These are phyloP conservation scores for Eudorina sp. DNA, from an alignment of 139 green algal genomes.

Conservation along the genomic window DNA sequence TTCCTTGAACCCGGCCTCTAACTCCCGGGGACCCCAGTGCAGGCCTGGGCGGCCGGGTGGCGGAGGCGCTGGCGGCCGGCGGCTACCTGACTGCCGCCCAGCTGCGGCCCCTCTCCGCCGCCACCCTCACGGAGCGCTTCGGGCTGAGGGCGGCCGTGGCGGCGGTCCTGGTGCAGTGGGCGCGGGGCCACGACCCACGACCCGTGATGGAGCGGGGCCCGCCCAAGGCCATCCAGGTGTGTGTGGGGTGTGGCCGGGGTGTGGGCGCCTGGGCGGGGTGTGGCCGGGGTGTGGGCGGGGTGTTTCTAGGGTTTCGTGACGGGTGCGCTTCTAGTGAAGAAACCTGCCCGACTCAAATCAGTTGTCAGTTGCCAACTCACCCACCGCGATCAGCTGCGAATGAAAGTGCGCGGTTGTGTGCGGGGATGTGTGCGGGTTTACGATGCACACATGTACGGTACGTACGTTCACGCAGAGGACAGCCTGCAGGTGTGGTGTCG, in stretches of 20 bases:
- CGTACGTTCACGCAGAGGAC: too few relatives aligned
- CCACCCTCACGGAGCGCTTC: neutral
- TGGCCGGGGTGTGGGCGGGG: neutral
- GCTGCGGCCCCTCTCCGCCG: neutral
- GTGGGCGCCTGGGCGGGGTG: neutral
- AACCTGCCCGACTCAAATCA: neutral
- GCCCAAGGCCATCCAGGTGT: constrained; percentile 19
- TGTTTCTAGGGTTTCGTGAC: neutral
- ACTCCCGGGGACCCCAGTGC: neutral
- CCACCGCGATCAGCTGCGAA: too few relatives aligned
- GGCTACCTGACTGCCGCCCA: neutral
- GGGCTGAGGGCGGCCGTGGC: constrained; percentile 8
- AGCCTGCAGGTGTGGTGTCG: neutral
- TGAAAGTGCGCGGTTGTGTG: too few relatives aligned
- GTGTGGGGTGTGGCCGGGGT: neutral
- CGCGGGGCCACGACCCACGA: neutral
- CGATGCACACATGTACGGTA: too few relatives aligned
- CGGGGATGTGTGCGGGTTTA: too few relatives aligned
- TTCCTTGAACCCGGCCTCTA: neutral
- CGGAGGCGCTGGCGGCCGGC: neutral
- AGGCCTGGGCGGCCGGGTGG: neutral
- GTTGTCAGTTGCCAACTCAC: neutral
- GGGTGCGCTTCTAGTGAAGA: neutral
- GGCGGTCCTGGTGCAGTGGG: neutral
- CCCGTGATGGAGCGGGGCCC: constrained; percentile 22